Base-by-base conservation (phyloP, 1,284 basidiomycete species). In the Phlebopus sp. region DNA sequence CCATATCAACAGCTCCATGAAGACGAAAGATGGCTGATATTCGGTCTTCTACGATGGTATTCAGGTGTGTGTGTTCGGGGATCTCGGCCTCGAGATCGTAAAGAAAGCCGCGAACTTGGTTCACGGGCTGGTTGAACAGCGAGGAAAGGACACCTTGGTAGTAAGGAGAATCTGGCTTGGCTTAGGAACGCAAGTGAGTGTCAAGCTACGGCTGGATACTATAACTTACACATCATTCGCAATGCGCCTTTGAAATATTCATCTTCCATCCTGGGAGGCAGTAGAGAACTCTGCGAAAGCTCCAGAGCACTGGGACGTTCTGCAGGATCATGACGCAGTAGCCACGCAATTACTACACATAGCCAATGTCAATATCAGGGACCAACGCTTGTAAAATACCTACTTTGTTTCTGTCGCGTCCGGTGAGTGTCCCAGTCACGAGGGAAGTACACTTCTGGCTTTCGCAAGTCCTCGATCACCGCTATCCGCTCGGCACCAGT, bases 1-100 rank as follows among this genome's bases (percentile, higher is more conserved):
- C 86, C 63, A 86, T 82, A 56, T 94, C 84, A 2, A 97, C 82
- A 0, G 95, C 93, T 5, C 95, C 95, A 58, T 95, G 94, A 2
- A 95, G 74, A 39, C 85, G 81, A 64, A 97, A 94, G 11, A 95
- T 81, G 6, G 82, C 72, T 2, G 81, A 75, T 3, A 97, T 72
- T 18, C 84, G 81, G 47, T 92, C 86, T 52, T 86, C 77, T 3
- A 96, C 90, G 2, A 89, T 84, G 29, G 83, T 80, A 49, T 90
- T 86, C 39, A 92, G 67, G 1, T 84, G 76, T 2, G 84, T 77
- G 60, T 93, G 84, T 54, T 90, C 87, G 0, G 84, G 82, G 9
- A 77, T 68, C 41, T 88, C 82, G 3, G 78, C 73, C 38, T 86
- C 81, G 34, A 79, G 75, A 55, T 97, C 92, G 58, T 95, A 97